Evolutionary conservation across 441 rosid species (phyloP).

Genomic region (Erodium chrysanthum): DNA sequence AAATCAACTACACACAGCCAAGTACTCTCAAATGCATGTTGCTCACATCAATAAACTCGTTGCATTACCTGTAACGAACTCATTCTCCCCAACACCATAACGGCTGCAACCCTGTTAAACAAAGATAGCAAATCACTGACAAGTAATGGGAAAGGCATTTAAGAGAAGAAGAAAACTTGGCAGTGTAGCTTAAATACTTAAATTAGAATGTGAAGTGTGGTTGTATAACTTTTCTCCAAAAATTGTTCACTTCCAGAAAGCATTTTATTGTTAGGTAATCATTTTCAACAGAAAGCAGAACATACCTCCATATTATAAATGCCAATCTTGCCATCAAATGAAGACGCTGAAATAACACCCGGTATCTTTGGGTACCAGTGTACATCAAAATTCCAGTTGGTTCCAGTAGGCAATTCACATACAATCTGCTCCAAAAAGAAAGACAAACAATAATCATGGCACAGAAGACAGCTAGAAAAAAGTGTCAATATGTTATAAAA

Average conservation of each 20-base stretch:
- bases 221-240: neutral
- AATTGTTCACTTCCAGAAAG: neutral
- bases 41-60: constrained; percentile 2
- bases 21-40: neutral
- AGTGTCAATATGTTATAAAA: neutral
- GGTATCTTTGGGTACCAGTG: constrained; percentile 98
- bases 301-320: constrained; percentile 90
- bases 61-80: constrained; percentile 56
- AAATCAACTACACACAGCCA: neutral
- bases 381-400: constrained; percentile 97
- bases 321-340: constrained; percentile 95
- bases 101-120: constrained; percentile 77
- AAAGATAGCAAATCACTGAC: constrained; percentile 8
- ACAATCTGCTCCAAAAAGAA: constrained; percentile 49
- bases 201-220: neutral
- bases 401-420: constrained; percentile 83
- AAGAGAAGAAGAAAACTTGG: neutral
- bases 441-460: constrained; percentile 4
- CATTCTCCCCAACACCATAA: constrained; percentile 44
- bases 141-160: neutral
- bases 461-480: neutral
- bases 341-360: constrained; percentile 93
- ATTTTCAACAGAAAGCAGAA: constrained; percentile 8
- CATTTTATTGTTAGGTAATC: constrained; percentile 1
- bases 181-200: neutral